phyloP scores from a whole-genome alignment of 2,329 filamentous ascomycete genomes.

The Magnaporthales sp. region DNA sequence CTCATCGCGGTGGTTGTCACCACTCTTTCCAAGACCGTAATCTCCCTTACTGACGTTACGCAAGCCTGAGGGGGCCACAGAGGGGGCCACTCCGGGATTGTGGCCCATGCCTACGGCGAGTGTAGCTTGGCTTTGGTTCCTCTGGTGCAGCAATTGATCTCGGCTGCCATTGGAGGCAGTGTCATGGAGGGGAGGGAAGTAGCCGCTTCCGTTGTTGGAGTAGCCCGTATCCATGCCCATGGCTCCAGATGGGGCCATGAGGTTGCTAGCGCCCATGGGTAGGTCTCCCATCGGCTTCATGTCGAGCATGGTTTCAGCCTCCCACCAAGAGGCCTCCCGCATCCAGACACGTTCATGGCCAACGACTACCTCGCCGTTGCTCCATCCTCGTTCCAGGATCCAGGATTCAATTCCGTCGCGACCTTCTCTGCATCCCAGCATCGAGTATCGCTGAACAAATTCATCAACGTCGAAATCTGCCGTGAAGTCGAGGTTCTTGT shows the following conservation, averaged over 20 bases:
- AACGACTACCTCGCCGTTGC: constrained; percentile 90
- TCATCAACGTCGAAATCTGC: constrained; percentile 94
- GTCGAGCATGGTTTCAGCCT: constrained; percentile 93
- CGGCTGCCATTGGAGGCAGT: constrained; percentile 57
- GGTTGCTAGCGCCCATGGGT: constrained; percentile 12
- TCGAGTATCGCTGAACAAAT: constrained; percentile 73
- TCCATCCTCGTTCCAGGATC: constrained; percentile 93
- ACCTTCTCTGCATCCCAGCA: constrained; percentile 81
- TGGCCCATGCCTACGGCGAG: constrained; percentile 29
- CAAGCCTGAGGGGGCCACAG: constrained; percentile 48
- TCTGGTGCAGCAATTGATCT: constrained; percentile 60
- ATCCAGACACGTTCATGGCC: constrained; percentile 94
- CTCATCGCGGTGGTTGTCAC: constrained; percentile 67
- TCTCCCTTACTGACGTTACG: constrained; percentile 60
- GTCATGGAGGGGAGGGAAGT: constrained; percentile 59
- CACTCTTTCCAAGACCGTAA: constrained; percentile 81
- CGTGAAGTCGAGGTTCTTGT: constrained; percentile 87
- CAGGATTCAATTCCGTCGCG: constrained; percentile 90
- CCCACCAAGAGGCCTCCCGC: constrained; percentile 92
- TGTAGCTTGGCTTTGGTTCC: constrained; percentile 47
- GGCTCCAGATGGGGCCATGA: constrained; percentile 16
- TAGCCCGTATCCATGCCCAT: constrained; percentile 64
- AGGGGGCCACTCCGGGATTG: constrained; percentile 34
- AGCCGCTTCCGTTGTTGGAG: constrained; percentile 56
- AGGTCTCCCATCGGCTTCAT: constrained; percentile 57